phyloP scores from a whole-genome alignment of 2,329 filamentous ascomycete genomes.

The Mycosphaerella arachidis region DNA sequence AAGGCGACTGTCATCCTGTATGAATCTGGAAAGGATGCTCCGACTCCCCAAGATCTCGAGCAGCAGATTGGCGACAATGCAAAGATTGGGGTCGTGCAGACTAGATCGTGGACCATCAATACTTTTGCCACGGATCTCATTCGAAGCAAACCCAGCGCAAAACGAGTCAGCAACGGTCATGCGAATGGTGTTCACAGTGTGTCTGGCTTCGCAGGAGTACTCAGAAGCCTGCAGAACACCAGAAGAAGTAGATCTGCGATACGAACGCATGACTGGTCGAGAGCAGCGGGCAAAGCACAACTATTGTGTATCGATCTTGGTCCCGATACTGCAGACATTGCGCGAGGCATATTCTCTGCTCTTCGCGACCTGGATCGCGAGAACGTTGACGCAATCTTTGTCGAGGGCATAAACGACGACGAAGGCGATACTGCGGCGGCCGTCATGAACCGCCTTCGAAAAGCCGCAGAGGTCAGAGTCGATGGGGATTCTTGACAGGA shows the following conservation, averaged over 20 bases:
- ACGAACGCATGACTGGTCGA: constrained; percentile 5
- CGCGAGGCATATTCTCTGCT: constrained; percentile 81
- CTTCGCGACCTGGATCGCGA: constrained; percentile 77
- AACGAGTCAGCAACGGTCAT: constrained; percentile 13
- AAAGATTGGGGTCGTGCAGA: constrained; percentile 40
- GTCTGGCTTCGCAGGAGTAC: constrained; percentile 27
- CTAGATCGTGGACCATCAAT: constrained; percentile 32
- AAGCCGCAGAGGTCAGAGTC: constrained; percentile 42
- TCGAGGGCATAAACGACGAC: constrained; percentile 69
- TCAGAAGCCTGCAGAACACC: constrained; percentile 19
- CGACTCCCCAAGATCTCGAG: constrained; percentile 28
- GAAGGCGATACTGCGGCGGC: constrained; percentile 77
- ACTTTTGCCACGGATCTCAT: not conserved
- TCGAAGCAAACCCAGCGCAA: not conserved
- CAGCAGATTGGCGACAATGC: constrained; percentile 23
- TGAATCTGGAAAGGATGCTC: constrained; percentile 50
- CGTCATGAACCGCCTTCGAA: constrained; percentile 49
- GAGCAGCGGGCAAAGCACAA: constrained; percentile 14
- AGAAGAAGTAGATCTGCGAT: constrained; percentile 7
- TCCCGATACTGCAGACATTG: constrained; percentile 65
- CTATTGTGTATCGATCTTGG: constrained; percentile 72
- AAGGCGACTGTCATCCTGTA: constrained; percentile 70
- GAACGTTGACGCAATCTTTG: constrained; percentile 76
- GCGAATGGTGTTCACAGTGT: constrained; percentile 21
- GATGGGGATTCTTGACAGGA: not conserved